Evolutionary conservation across 768 basidiomycete genomes (phyloP), one percentile per base, ranked within the genome.

Genomic region (Dioszegia aurantiaca): DNA sequence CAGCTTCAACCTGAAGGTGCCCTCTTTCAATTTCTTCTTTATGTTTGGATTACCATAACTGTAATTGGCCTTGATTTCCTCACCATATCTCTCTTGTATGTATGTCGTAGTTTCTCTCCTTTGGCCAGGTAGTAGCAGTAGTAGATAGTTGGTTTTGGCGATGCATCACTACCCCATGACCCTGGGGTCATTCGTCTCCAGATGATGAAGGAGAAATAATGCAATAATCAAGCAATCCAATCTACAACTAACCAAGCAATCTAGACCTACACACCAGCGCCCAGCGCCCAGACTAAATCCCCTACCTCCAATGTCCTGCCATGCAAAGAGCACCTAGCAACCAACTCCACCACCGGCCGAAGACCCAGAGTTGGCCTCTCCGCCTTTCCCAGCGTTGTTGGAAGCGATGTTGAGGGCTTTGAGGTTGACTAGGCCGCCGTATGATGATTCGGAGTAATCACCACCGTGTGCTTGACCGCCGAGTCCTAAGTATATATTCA

Each of bases 371-470:
- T 61, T 60, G 36, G 68, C 68, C 4, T 45, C 46, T 11, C 71
- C 71, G 19, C 68, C 71, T 17, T 67, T 65, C 1, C 71, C 71
- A 16, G 66, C 71, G 42, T 73, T 73, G 43, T 58, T 57, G 21
- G 64, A 68, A 9, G 58, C 64, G 47, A 73, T 47, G 44, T 73
- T 73, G 46, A 73, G 63, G 4, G 62, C 61, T 52, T 73, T 55
- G 28, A 73, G 43, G 46, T 67, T 68, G 54, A 70, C 33, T 16
- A 71, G 57, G n/a, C 69, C 65, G 31, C 62, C 65, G 39, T 46
- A 55, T 10, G 60, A 52, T 12, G 37, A 36, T 23, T 56, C 24
- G 40, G 67, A 46, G 55, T 58, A 51, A 28, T 55, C 54, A 2
- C 69, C 69, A 46, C 69, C 69, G 41, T 58, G 54, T 33, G 69